phyloP scores from a whole-genome alignment of 371 early-diverging fungal genomes.

The Mortierella sp. region DNA sequence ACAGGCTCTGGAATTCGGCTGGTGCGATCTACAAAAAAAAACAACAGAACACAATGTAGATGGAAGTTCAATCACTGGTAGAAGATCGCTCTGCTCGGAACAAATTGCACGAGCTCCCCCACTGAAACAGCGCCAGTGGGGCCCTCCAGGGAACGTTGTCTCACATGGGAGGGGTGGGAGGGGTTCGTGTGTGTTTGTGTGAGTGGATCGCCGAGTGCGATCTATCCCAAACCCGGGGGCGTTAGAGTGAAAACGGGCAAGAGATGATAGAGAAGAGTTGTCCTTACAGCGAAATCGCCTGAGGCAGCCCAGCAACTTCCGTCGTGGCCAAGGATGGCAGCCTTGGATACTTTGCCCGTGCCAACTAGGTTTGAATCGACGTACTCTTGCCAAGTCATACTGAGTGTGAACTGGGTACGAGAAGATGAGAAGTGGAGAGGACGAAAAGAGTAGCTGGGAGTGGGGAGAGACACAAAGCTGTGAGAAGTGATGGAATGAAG shows the following conservation, averaged over 20 bases:
- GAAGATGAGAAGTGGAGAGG: background rate
- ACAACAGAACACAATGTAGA: background rate
- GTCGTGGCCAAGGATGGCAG: constrained; percentile 84
- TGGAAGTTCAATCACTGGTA: no score
- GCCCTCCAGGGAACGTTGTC: no score
- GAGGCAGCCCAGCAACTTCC: constrained; percentile 86
- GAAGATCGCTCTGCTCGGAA: no score
- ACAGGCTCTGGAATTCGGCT: constrained; percentile 67
- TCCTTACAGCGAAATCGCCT: constrained; percentile 69
- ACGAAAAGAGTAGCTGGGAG: background rate
- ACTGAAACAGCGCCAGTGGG: no score
- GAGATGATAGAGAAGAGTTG: no score
- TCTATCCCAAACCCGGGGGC: no score
- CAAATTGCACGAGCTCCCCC: no score
- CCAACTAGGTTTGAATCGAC: constrained; percentile 86
- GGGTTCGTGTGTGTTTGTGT: no score
- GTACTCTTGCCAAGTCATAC: constrained; percentile 88
- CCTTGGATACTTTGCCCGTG: constrained; percentile 75
- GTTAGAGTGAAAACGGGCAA: no score
- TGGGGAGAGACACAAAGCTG: no score
- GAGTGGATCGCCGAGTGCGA: no score
- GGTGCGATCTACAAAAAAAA: constrained; percentile 57
- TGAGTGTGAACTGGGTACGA: background rate
- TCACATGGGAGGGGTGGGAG: no score
- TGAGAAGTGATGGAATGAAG: background rate